phyloP scores from a whole-genome alignment of 2,329 filamentous ascomycete species.

The Aspergillus sp. region DNA sequence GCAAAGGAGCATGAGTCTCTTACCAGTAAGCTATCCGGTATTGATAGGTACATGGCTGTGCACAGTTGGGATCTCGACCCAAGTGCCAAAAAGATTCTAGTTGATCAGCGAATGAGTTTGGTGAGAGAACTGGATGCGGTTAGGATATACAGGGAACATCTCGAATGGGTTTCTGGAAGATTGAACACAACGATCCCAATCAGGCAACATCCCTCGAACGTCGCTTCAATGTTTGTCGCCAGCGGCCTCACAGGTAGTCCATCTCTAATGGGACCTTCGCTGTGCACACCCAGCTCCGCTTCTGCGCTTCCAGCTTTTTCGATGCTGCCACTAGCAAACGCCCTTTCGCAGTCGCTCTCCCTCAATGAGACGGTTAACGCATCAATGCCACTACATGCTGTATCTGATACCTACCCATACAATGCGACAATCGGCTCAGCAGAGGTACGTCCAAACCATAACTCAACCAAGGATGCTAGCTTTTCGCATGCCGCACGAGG shows the following conservation, averaged over 20 bases:
- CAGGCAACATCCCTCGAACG: neutral
- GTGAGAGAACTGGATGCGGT: slow-evolving; percentile 40
- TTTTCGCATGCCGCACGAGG: neutral
- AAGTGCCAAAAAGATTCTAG: slow-evolving; percentile 35
- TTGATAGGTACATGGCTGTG: slow-evolving; percentile 43
- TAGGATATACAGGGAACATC: slow-evolving; percentile 39
- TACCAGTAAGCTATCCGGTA: slow-evolving; percentile 34
- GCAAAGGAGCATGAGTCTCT: slow-evolving; percentile 32
- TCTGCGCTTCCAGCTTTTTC: neutral
- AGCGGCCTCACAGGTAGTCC: neutral
- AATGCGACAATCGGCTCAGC: neutral
- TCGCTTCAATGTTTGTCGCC: neutral
- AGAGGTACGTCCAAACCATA: neutral
- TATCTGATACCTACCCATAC: neutral
- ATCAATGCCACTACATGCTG: neutral
- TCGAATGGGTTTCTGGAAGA: slow-evolving; percentile 28
- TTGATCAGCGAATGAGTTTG: slow-evolving; percentile 39
- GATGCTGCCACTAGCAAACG: neutral
- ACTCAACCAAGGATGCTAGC: neutral
- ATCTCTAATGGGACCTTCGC: neutral
- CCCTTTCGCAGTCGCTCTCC: neutral
- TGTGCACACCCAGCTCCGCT: slow-evolving; percentile 2
- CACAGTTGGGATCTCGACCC: slow-evolving; percentile 40
- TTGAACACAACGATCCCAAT: slow-evolving; percentile 4
- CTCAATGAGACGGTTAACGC: neutral